These are phyloP conservation scores for Ceratocystis ficicola DNA, from an alignment of 2,329 filamentous ascomycete species.

Conservation along the genomic window DNA sequence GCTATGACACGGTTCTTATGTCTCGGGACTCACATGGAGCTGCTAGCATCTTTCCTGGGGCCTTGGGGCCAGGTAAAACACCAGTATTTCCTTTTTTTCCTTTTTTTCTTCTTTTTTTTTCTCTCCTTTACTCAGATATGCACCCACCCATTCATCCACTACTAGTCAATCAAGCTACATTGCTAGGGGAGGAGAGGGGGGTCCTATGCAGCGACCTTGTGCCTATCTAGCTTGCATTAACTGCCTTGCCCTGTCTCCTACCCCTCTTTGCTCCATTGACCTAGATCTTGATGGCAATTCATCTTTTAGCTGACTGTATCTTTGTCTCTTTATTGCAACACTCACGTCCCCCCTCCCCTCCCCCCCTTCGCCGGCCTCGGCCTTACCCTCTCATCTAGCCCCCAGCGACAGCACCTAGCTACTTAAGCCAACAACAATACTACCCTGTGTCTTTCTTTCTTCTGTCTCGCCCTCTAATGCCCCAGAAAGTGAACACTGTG, in stretches of 20 bases:
- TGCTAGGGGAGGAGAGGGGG: neutral
- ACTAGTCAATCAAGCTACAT: too few species aligned
- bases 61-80: neutral
- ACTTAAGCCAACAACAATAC: neutral
- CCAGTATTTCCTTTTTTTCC: neutral
- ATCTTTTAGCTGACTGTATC: neutral
- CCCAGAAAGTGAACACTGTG: too few species aligned
- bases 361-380: too few species aligned
- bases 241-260: neutral
- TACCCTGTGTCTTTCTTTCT: neutral
- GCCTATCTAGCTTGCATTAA: neutral
- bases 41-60: neutral
- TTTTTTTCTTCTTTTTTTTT: too few species aligned
- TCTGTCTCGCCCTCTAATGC: too few species aligned
- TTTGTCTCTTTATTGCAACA: neutral
- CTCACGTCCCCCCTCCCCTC: neutral
- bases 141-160: too few species aligned
- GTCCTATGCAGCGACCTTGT: constrained; percentile 1
- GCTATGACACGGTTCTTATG: constrained; percentile 3
- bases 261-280: neutral
- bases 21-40: constrained; percentile 5
- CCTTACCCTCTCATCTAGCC: neutral
- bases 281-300: neutral
- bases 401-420: neutral
- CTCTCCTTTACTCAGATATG: neutral